phyloP scores from a whole-genome alignment of 2,329 filamentous ascomycete species.

The Diaporthe vaccinii region DNA sequence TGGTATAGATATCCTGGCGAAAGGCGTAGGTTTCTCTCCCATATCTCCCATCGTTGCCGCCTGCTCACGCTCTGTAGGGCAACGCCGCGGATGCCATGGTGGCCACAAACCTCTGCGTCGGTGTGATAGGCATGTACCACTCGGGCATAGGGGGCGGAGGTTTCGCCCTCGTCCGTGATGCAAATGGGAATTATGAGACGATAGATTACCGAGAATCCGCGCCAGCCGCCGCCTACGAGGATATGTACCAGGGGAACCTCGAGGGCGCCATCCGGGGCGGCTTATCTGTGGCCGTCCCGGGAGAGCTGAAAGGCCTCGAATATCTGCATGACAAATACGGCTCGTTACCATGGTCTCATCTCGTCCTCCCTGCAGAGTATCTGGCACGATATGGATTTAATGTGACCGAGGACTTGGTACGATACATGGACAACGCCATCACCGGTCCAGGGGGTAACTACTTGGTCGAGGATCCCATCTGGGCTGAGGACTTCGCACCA shows the following conservation, averaged over 20 bases:
- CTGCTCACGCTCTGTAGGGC: conserved; percentile 58
- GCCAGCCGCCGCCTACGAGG: conserved; percentile 81
- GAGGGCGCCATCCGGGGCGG: conserved; percentile 78
- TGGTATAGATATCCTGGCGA: conserved; percentile 72
- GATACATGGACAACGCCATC: conserved; percentile 74
- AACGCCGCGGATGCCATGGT: conserved; percentile 84
- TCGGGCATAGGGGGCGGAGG: conserved; percentile 90
- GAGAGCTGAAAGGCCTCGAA: conserved; percentile 83
- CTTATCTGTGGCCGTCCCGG: conserved; percentile 78
- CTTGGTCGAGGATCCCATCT: conserved; percentile 79
- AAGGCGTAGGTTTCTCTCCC: conserved; percentile 56
- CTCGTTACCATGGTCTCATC: conserved; percentile 74
- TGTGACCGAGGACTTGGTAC: conserved; percentile 80
- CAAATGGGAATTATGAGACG: conserved; percentile 83
- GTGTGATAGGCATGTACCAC: conserved; percentile 83
- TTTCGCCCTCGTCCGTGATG: conserved; percentile 84
- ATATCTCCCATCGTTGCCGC: background rate
- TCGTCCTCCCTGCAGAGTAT: conserved; percentile 81
- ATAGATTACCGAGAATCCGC: conserved; percentile 94
- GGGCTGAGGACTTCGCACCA: conserved; percentile 90
- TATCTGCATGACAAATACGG: conserved; percentile 82
- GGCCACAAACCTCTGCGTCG: conserved; percentile 81
- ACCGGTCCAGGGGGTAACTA: conserved; percentile 65
- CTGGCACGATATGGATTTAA: conserved; percentile 81
- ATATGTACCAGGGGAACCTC: conserved; percentile 86